Conservation (phyloP, 148 eudicot genomes). For the Selenicereus undatus region DNA sequence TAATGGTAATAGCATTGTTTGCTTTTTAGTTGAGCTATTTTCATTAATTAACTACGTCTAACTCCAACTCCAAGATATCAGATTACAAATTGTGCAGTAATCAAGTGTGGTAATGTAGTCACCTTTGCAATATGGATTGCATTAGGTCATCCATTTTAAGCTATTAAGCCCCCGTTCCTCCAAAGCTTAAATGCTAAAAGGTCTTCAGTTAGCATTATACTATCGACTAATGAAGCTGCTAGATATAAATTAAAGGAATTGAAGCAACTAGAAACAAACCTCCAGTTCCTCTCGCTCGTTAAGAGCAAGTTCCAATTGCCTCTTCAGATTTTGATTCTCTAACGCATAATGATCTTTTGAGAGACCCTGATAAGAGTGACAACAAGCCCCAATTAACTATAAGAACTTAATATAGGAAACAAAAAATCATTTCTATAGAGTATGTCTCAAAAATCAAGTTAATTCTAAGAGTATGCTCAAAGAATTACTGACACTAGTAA, state of each 20-base stretch:
- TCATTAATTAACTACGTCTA: too few relatives aligned
- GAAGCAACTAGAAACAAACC: constrained; percentile 37
- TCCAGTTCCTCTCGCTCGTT: constrained; percentile 66
- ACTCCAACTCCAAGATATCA: too few relatives aligned
- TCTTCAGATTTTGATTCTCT: constrained; percentile 60
- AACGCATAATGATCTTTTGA: constrained; percentile 39
- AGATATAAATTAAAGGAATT: neutral
- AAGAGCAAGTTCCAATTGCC: constrained; percentile 46
- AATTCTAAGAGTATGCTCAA: too few relatives aligned
- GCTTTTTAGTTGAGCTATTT: too few relatives aligned
- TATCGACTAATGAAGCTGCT: neutral
- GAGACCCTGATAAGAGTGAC: constrained; percentile 40
- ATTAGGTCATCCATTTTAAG: too few relatives aligned
- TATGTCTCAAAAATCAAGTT: neutral
- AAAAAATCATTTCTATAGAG: neutral
- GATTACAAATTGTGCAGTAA: too few relatives aligned
- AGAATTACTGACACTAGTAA: neutral
- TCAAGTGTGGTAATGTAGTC: too few relatives aligned
- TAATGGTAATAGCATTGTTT: too few relatives aligned
- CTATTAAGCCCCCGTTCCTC: neutral
- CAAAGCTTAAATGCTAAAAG: neutral
- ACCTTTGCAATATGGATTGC: too few relatives aligned
- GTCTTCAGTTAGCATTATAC: constrained; percentile 3
- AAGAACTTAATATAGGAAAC: neutral
- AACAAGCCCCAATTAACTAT: constrained; percentile 2